Conservation (phyloP, 1,139 yeast genomes). For the Candida sanyaensis region DNA sequence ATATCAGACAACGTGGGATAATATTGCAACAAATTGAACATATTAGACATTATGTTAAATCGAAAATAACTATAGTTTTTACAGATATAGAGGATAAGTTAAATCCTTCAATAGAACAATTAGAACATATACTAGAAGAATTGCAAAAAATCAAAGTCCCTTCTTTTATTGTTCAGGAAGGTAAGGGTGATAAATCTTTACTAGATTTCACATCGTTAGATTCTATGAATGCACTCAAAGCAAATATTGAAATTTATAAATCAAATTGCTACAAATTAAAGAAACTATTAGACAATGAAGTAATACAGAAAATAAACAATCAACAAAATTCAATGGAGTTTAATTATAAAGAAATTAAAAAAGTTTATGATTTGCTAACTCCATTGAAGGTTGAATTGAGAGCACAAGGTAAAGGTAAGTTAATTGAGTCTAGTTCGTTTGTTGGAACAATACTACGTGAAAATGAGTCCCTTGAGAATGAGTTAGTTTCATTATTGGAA, state of each 20-base stretch:
- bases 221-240: conserved; percentile 27
- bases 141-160: conserved; percentile 33
- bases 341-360: conserved; percentile 18
- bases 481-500: conserved; percentile 67
- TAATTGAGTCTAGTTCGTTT: conserved; percentile 17
- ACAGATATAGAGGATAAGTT: conserved; percentile 13
- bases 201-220: conserved; percentile 40
- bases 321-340: conserved; percentile 19
- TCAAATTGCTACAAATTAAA: conserved; percentile 28
- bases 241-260: conserved; percentile 30
- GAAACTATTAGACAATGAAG: conserved; percentile 20
- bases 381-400: conserved; percentile 22
- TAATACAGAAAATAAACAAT: conserved; percentile 17
- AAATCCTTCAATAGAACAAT: conserved; percentile 24
- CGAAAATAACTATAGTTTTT: conserved; percentile 6
- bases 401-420: conserved; percentile 11
- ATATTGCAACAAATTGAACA: conserved; percentile 7
- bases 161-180: conserved; percentile 20
- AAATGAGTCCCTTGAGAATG: conserved; percentile 61
- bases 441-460: conserved; percentile 32
- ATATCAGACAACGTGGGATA: conserved; percentile 19
- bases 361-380: conserved; percentile 23
- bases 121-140: conserved; percentile 27
- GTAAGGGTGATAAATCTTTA: not conserved
- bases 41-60: not conserved